Percentiles rank a stretch among this genome's conserved stretches.
Evolutionary conservation across 805 yeast species (phyloP).

Genomic region (Candida berthetii): DNA sequence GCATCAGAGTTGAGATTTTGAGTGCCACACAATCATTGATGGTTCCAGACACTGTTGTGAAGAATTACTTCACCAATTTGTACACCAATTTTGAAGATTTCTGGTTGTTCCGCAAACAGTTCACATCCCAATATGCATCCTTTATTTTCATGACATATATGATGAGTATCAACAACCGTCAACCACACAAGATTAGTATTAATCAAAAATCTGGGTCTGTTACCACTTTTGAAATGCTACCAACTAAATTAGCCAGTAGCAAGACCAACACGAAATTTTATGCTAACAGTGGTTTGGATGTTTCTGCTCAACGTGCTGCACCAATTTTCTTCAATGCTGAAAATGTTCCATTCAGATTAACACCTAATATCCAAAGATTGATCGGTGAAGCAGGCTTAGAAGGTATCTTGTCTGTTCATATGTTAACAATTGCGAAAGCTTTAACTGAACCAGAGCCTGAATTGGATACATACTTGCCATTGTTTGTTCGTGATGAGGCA

Average conservation of each 20-base stretch:
- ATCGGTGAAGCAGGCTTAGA: constrained; percentile 94
- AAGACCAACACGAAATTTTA: constrained; percentile 31
- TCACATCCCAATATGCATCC: constrained; percentile 90
- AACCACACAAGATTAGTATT: constrained; percentile 88
- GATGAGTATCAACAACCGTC: constrained; percentile 90
- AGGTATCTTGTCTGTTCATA: constrained; percentile 81
- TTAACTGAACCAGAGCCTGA: constrained; percentile 89
- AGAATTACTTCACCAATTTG: constrained; percentile 64
- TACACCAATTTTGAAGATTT: constrained; percentile 85
- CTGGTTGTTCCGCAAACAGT: constrained; percentile 95
- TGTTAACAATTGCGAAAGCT: constrained; percentile 82
- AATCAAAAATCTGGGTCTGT: constrained; percentile 80
- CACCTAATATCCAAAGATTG: constrained; percentile 90
- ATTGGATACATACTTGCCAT: constrained; percentile 83
- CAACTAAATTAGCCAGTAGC: constrained; percentile 63
- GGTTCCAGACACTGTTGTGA: constrained; percentile 80
- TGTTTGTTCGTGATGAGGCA: constrained; percentile 93
- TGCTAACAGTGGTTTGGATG: constrained; percentile 29
- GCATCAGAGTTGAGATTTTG: constrained; percentile 88
- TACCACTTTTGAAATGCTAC: constrained; percentile 94
- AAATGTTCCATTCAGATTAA: constrained; percentile 91
- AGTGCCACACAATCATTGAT: constrained; percentile 82
- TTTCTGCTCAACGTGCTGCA: constrained; percentile 24
- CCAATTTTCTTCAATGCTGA: constrained; percentile 91
- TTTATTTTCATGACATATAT: constrained; percentile 88